These are phyloP conservation scores for Mortierella sp. DNA, from an alignment of 371 early-diverging fungal species.

Conservation along the genomic window DNA sequence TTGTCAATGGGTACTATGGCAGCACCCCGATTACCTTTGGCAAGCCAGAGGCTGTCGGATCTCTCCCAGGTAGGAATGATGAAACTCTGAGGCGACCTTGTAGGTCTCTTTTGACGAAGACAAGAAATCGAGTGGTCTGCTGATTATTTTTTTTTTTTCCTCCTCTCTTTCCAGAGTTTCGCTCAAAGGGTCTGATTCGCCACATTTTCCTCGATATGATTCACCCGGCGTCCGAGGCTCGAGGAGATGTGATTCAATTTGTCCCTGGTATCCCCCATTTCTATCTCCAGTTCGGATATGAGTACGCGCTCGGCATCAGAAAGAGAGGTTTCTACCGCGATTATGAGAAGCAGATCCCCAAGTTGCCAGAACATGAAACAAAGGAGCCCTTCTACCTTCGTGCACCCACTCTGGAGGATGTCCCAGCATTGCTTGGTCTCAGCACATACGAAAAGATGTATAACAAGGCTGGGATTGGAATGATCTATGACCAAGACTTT, in stretches of 20 bases:
- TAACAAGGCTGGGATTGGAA: conserved; percentile 23
- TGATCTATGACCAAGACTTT: conserved; percentile 12
- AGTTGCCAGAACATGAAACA: not conserved
- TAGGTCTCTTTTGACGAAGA: not conserved
- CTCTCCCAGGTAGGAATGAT: not conserved
- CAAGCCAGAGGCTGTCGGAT: conserved; percentile 3
- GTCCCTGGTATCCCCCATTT: conserved; percentile 41
- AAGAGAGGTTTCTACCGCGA: not conserved
- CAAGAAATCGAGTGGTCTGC: not conserved
- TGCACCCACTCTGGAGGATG: conserved; percentile 11
- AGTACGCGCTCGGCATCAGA: conserved; percentile 19
- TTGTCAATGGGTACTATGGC: conserved; percentile 5
- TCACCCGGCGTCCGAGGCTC: conserved; percentile 36
- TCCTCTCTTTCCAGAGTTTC: conserved; percentile 6
- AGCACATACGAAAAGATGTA: conserved; percentile 13
- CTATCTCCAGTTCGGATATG: conserved; percentile 42
- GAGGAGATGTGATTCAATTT: conserved; percentile 27
- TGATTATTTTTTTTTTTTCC: too few species aligned
- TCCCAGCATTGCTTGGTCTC: conserved; percentile 28
- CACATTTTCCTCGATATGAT: conserved; percentile 36
- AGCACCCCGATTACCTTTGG: not conserved
- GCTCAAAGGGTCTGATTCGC: conserved; percentile 29
- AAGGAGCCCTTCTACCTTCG: conserved; percentile 25
- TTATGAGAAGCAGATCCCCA: not conserved
- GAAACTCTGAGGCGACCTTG: not conserved